A percentile compares a stretch with the other conserved stretches of the same genome.
Evolutionary conservation across 1,139 yeast species (phyloP).

Genomic region (Pichia sorboxylosa): DNA sequence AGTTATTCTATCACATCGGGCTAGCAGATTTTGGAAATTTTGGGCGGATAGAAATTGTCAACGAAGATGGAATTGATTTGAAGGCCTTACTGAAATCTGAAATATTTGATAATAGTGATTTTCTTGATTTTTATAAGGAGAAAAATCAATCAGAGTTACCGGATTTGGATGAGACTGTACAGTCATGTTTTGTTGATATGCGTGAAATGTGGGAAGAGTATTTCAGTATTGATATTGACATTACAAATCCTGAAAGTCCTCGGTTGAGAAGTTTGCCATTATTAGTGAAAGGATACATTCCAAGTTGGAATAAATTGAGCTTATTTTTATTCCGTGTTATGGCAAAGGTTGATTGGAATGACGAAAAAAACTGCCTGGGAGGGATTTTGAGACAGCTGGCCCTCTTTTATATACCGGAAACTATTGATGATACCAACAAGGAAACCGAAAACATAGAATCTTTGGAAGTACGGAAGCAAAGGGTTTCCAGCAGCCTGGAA

Average conservation of each 20-base stretch:
- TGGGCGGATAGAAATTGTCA: conserved; percentile 43
- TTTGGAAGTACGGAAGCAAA: conserved; percentile 3
- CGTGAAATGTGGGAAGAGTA: conserved; percentile 74
- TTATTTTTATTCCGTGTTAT: conserved; percentile 55
- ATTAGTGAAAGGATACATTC: conserved; percentile 49
- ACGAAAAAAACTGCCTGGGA: conserved; percentile 56
- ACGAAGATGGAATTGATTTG: conserved; percentile 25
- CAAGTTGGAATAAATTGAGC: conserved; percentile 55
- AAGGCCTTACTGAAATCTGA: conserved; percentile 12
- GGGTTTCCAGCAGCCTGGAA: conserved; percentile 35
- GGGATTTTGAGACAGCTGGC: conserved; percentile 63
- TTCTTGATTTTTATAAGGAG: conserved; percentile 6
- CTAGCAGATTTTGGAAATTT: conserved; percentile 72
- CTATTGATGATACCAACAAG: conserved; percentile 27
- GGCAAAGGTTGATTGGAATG: conserved; percentile 45
- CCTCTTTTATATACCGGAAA: conserved; percentile 60
- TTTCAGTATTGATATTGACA: conserved; percentile 37
- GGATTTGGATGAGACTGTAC: conserved; percentile 17
- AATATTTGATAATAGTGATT: conserved; percentile 15
- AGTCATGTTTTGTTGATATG: conserved; percentile 33
- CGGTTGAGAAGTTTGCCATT: conserved; percentile 49
- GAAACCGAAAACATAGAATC: conserved; percentile 15
- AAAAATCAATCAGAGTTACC: conserved; percentile 8
- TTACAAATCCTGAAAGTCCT: conserved; percentile 26
- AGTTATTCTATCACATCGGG: conserved; percentile 72